These are phyloP conservation scores for Geoglossum cookeanum DNA, from an alignment of 2,329 filamentous ascomycete species.

Conservation along the genomic window DNA sequence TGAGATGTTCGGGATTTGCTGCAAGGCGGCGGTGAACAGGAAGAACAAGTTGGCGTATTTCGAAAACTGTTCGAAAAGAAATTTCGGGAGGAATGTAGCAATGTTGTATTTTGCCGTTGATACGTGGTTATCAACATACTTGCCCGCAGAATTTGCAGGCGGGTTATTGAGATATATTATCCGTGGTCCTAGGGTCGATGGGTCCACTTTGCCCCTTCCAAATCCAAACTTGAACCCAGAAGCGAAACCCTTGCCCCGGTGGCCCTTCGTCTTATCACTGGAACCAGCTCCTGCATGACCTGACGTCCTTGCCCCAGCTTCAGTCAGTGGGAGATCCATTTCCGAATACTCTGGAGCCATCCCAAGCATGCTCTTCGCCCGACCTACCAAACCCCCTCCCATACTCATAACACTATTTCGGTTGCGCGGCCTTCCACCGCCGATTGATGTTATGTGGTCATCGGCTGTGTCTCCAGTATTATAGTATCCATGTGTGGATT, in stretches of 20 bases:
- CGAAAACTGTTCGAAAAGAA: conserved; percentile 94
- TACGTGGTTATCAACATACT: conserved; percentile 90
- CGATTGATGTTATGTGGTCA: conserved; percentile 29
- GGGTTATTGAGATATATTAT: conserved; percentile 95
- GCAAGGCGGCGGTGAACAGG: conserved; percentile 84
- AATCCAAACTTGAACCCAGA: conserved; percentile 86
- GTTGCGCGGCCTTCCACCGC: conserved; percentile 42
- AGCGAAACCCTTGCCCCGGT: conserved; percentile 38
- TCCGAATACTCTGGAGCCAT: conserved; percentile 81
- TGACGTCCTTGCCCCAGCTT: conserved; percentile 39
- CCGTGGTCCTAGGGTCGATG: conserved; percentile 74
- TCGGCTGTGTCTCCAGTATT: conserved; percentile 42
- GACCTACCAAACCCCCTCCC: conserved; percentile 72
- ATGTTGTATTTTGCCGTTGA: conserved; percentile 96
- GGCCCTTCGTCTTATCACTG: conserved; percentile 15
- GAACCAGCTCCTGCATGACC: conserved; percentile 23
- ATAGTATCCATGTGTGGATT: conserved; percentile 59
- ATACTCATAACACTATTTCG: conserved; percentile 78
- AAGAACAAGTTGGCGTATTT: conserved; percentile 99
- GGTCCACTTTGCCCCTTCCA: conserved; percentile 66
- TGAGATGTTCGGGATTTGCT: conserved; percentile 88
- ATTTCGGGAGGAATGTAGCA: conserved; percentile 86
- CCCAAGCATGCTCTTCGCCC: conserved; percentile 75
- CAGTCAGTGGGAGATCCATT: conserved; percentile 92
- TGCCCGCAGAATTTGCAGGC: conserved; percentile 72